Conservation (phyloP, 1,284 basidiomycete species). For the Irpex sp. region DNA sequence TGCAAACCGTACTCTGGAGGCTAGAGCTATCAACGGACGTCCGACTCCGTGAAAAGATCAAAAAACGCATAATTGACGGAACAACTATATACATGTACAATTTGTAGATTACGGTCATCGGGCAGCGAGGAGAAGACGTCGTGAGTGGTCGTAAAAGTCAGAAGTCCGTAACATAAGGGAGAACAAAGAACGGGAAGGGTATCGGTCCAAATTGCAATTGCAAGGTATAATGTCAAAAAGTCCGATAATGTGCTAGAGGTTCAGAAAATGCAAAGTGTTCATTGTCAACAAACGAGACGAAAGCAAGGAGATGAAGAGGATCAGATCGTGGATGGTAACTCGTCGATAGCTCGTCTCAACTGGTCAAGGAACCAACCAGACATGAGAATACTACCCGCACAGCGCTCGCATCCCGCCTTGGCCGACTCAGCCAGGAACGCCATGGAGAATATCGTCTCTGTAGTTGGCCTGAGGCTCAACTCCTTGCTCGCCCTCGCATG, state of each 20-base stretch:
- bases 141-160: background rate
- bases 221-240: background rate
- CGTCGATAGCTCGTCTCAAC: conserved; percentile 57
- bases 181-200: background rate
- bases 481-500: conserved; percentile 53
- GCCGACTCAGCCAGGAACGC: conserved; percentile 55
- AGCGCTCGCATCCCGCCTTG: conserved; percentile 50
- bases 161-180: background rate
- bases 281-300: background rate
- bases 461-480: conserved; percentile 50
- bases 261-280: background rate
- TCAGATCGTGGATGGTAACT: conserved; percentile 53
- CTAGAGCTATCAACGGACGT: background rate
- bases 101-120: background rate
- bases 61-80: background rate
- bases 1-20: background rate
- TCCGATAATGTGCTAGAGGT: background rate
- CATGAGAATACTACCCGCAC: conserved; percentile 58
- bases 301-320: background rate
- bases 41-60: background rate
- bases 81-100: background rate
- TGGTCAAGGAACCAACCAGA: conserved; percentile 51
- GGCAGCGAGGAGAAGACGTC: background rate
- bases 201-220: background rate
- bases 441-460: conserved; percentile 56